Evolutionary conservation across 495 filamentous ascomycete species (phyloP).

Genomic region (Xylaria cubensis): DNA sequence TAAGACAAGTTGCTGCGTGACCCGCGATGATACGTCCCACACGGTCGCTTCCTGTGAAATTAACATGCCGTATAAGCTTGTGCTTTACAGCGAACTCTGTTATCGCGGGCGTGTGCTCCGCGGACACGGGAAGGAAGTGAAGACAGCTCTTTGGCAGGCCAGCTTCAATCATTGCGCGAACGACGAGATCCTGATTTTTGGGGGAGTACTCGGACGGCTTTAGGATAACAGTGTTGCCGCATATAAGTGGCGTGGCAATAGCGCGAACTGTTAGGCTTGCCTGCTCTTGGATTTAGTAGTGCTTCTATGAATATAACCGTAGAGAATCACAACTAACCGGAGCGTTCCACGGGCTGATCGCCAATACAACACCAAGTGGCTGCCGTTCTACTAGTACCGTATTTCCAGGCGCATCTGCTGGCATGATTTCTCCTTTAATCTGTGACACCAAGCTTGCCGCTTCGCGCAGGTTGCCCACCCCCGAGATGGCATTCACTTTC

Average conservation of each 20-base stretch:
- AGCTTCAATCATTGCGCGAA: conserved; percentile 67
- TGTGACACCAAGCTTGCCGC: conserved; percentile 61
- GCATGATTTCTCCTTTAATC: conserved; percentile 46
- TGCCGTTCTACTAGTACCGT: conserved; percentile 40
- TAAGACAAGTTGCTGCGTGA: conserved; percentile 60
- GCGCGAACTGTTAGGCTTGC: conserved; percentile 67
- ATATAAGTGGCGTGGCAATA: conserved; percentile 69
- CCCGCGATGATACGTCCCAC: conserved; percentile 47
- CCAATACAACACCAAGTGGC: conserved; percentile 45
- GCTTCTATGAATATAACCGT: conserved; percentile 41
- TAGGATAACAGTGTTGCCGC: conserved; percentile 78
- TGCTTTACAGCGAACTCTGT: conserved; percentile 58
- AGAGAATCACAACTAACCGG: conserved; percentile 29
- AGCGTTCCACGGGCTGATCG: conserved; percentile 48
- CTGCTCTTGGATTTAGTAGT: conserved; percentile 61
- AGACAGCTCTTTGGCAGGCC: conserved; percentile 62
- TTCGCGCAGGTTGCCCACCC: conserved; percentile 64
- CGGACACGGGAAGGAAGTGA: conserved; percentile 54
- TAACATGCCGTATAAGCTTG: conserved; percentile 55
- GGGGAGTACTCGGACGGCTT: conserved; percentile 80
- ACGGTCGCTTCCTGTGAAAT: conserved; percentile 47
- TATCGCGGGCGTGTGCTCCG: conserved; percentile 51
- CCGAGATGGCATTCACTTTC: conserved; percentile 59
- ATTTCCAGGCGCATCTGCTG: conserved; percentile 40
- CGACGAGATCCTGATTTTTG: conserved; percentile 70